These are phyloP conservation scores for Chlamydomonas sp. DNA, from an alignment of 139 green algal genomes.

Conservation along the genomic window DNA sequence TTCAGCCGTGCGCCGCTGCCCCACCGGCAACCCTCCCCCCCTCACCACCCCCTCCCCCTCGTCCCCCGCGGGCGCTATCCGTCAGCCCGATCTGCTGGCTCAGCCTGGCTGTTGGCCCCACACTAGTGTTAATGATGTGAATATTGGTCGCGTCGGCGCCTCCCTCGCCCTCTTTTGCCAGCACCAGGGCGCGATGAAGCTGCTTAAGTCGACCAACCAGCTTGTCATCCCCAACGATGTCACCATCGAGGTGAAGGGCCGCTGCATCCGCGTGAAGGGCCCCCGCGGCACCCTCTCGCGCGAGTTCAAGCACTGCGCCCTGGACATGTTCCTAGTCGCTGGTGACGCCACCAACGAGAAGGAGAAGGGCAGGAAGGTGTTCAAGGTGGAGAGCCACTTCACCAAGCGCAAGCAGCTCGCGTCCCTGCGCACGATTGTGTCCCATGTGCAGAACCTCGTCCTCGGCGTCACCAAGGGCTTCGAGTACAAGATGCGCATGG, in stretches of 20 bases:
- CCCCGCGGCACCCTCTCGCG: conserved; percentile 28
- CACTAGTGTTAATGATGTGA: too few species aligned
- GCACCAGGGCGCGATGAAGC: conserved; percentile 74
- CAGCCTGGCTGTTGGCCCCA: too few species aligned
- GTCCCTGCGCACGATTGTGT: conserved; percentile 80
- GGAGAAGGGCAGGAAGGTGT: conserved; percentile 64
- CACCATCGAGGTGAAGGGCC: conserved; percentile 48
- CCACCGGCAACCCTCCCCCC: too few species aligned
- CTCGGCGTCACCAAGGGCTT: conserved; percentile 74
- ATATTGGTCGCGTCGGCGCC: too few species aligned
- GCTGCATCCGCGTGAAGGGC: conserved; percentile 45
- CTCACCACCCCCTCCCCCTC: too few species aligned
- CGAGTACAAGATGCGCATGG: conserved; percentile 97
- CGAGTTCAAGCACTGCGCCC: conserved; percentile 83
- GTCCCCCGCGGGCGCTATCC: too few species aligned
- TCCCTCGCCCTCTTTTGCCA: too few species aligned
- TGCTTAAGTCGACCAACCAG: conserved; percentile 45
- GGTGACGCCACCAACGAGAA: too few species aligned
- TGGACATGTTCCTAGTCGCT: conserved; percentile 84
- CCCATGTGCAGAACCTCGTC: conserved; percentile 87
- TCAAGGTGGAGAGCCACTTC: conserved; percentile 82
- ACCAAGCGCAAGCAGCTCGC: conserved; percentile 85
- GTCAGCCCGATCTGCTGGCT: too few species aligned
- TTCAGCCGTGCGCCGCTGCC: too few species aligned
- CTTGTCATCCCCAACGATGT: conserved; percentile 60